Conservation (phyloP, 768 basidiomycete genomes). For the Mycena indigotica region DNA sequence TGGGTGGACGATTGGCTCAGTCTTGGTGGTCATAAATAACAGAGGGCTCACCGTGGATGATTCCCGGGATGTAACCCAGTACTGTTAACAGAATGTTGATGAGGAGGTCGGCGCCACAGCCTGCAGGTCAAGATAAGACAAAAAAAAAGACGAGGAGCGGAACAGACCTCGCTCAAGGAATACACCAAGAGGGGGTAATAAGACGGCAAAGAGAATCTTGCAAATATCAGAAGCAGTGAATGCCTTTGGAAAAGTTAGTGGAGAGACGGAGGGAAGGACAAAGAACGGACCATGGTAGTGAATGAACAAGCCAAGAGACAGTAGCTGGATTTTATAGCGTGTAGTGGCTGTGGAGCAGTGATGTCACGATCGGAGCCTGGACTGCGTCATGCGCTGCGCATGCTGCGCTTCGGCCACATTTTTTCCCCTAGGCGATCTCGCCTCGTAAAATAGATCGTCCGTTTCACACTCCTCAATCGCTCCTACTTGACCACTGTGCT, state of each 20-base stretch:
- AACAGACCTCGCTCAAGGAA: constrained; percentile 71
- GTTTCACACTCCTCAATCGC: constrained; percentile 23
- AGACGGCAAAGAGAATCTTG: constrained; percentile 63
- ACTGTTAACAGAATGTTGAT: constrained; percentile 84
- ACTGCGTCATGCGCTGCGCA: background rate
- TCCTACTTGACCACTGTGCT: no score
- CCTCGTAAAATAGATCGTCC: no score
- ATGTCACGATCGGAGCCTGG: background rate
- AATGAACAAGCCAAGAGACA: background rate
- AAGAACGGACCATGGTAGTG: background rate
- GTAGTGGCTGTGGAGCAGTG: background rate
- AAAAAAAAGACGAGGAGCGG: no score
- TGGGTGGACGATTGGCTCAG: constrained; percentile 27
- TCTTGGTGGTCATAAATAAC: background rate
- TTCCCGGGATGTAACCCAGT: constrained; percentile 78
- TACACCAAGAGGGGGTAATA: constrained; percentile 83
- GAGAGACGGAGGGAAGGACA: constrained; percentile 4
- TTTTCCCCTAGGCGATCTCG: no score
- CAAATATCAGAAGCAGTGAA: constrained; percentile 57
- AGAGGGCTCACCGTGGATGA: constrained; percentile 60
- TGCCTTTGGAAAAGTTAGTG: constrained; percentile 39
- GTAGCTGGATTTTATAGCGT: background rate
- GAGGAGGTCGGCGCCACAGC: constrained; percentile 71
- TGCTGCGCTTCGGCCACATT: no score
- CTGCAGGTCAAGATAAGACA: background rate